These are phyloP conservation scores for Cajanus cajan DNA, from an alignment of 306 rosid species.

Conservation along the genomic window DNA sequence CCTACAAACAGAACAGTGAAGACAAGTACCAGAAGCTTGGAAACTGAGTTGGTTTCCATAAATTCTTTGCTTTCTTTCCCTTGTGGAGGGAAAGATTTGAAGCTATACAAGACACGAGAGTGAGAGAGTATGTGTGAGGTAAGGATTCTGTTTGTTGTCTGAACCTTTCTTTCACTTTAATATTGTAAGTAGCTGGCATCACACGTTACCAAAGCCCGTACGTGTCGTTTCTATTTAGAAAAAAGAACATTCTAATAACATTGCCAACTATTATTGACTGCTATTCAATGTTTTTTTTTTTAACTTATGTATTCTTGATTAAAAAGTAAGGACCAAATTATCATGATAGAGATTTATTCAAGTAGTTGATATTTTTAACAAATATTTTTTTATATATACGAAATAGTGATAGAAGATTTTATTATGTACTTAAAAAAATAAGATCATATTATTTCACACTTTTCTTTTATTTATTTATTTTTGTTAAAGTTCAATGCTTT, in stretches of 20 bases:
- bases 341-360: too few species aligned
- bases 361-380: too few species aligned
- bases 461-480: too few species aligned
- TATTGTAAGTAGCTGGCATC: constrained; percentile 5
- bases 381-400: too few species aligned
- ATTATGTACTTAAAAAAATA: too few species aligned
- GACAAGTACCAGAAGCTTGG: constrained; percentile 53
- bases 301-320: too few species aligned
- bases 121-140: not conserved
- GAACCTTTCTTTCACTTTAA: too few species aligned
- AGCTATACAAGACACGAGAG: not conserved
- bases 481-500: not conserved
- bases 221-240: not conserved
- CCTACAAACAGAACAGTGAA: constrained; percentile 37
- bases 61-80: constrained; percentile 8
- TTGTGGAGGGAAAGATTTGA: constrained; percentile 40
- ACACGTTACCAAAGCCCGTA: not conserved
- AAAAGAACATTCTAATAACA: not conserved
- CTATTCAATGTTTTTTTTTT: not conserved
- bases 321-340: too few species aligned
- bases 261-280: not conserved
- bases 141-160: not conserved
- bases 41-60: constrained; percentile 76
- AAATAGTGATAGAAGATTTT: too few species aligned
- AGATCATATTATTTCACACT: too few species aligned